Evolutionary conservation across 1,284 basidiomycete genomes (phyloP).

Genomic region (Cryptococcus hybrid): DNA sequence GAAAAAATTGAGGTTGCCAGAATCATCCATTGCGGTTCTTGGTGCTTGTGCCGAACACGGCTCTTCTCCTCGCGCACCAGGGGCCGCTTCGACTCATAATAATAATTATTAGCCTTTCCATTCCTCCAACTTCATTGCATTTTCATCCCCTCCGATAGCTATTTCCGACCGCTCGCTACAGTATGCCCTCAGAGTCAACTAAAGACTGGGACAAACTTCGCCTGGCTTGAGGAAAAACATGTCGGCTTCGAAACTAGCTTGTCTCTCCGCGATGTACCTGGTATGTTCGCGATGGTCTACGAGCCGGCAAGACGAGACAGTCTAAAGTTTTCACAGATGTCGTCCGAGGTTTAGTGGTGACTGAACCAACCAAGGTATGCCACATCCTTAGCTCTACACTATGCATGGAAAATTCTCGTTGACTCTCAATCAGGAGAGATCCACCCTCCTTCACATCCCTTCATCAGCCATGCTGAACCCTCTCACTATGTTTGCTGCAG

Average conservation of each 20-base stretch:
- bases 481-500: constrained; percentile 55
- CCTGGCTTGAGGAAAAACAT: constrained; percentile 3
- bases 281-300: no score
- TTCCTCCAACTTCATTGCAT: not conserved
- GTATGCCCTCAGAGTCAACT: not conserved
- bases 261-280: constrained; percentile 10
- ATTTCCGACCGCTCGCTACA: not conserved
- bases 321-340: constrained; percentile 54
- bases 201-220: not conserved
- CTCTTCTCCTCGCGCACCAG: no score
- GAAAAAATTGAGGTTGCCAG: not conserved
- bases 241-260: constrained; percentile 14
- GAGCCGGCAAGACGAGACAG: no score
- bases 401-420: no score
- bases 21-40: no score
- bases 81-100: no score
- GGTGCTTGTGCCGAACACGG: no score
- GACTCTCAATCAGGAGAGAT: constrained; percentile 53
- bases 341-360: constrained; percentile 68
- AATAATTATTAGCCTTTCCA: no score
- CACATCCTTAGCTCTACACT: not conserved
- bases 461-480: constrained; percentile 65
- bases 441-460: constrained; percentile 66
- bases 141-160: not conserved
- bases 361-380: constrained; percentile 54